Percentiles rank a stretch among this genome's conserved stretches.
Evolutionary conservation across 192 early-diverging fungal genomes (phyloP).

Genomic region (Globomyces pollinis-pini): DNA sequence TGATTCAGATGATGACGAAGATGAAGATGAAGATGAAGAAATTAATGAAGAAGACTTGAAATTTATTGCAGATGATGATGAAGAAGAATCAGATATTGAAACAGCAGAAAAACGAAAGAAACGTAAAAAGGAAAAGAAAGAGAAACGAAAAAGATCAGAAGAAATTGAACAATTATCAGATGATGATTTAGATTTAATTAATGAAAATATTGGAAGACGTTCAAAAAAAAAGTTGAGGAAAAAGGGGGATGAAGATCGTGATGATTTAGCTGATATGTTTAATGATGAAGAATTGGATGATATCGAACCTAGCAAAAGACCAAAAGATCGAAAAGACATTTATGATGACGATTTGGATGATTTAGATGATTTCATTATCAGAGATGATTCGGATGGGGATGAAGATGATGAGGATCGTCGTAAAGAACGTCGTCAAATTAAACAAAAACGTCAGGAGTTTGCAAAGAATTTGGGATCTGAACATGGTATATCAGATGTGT

Average conservation of each 20-base stretch:
- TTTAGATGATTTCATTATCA: constrained; percentile 40
- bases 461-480: constrained; percentile 35
- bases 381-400: constrained; percentile 49
- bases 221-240: constrained; percentile 60
- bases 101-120: constrained; percentile 28
- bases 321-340: constrained; percentile 4
- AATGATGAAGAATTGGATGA: constrained; percentile 70
- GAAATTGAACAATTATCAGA: constrained; percentile 59
- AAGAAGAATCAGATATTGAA: constrained; percentile 32
- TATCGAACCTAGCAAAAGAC: too few species aligned
- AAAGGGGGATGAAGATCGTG: constrained; percentile 56
- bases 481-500: constrained; percentile 51
- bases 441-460: constrained; percentile 21
- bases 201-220: constrained; percentile 70
- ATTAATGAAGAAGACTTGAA: constrained; percentile 31
- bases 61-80: constrained; percentile 46
- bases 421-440: constrained; percentile 11
- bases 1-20: constrained; percentile 30
- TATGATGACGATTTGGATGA: constrained; percentile 42
- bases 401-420: constrained; percentile 32
- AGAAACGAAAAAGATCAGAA: constrained; percentile 63
- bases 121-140: constrained; percentile 50
- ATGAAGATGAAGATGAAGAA: constrained; percentile 29
- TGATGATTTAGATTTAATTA: constrained; percentile 87
- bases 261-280: constrained; percentile 57